Percentiles rank a stretch among this genome's conserved stretches.
Evolutionary conservation across 345 rosid species (phyloP).

Genomic region (Brassica juncea): DNA sequence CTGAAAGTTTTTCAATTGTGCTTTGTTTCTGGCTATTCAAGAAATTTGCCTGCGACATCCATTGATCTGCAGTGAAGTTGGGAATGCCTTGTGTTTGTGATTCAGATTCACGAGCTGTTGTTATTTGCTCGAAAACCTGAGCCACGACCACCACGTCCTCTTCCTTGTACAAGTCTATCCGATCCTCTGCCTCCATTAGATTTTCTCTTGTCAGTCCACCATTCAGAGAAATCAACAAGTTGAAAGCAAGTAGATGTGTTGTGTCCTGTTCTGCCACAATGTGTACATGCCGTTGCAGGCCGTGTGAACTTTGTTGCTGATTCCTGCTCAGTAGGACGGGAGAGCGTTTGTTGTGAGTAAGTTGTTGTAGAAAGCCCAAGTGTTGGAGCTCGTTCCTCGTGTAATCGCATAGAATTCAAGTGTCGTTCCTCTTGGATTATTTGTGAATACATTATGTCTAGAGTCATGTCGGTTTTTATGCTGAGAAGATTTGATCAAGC

Average conservation of each 20-base stretch:
- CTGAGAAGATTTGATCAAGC: too few relatives aligned
- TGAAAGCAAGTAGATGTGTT: background rate
- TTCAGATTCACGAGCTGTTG: background rate
- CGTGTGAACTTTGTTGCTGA: background rate
- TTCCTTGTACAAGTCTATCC: background rate
- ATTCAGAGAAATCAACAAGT: background rate
- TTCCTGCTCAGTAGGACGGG: background rate
- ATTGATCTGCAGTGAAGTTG: background rate
- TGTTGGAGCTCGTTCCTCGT: too few relatives aligned
- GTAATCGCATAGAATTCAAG: too few relatives aligned
- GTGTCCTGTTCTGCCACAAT: background rate
- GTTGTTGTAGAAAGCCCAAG: too few relatives aligned
- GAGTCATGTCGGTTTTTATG: too few relatives aligned
- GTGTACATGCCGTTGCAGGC: background rate
- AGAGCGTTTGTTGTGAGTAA: too few relatives aligned
- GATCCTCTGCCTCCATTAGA: background rate
- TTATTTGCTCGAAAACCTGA: background rate
- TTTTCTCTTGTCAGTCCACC: background rate
- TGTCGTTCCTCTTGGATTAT: too few relatives aligned
- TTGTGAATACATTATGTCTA: too few relatives aligned
- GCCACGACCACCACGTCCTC: background rate
- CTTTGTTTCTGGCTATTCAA: background rate
- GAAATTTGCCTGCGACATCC: background rate
- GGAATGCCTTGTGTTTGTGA: background rate
- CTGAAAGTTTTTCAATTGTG: background rate